phyloP scores from a whole-genome alignment of 805 yeast genomes.

The Candida ovalis region DNA sequence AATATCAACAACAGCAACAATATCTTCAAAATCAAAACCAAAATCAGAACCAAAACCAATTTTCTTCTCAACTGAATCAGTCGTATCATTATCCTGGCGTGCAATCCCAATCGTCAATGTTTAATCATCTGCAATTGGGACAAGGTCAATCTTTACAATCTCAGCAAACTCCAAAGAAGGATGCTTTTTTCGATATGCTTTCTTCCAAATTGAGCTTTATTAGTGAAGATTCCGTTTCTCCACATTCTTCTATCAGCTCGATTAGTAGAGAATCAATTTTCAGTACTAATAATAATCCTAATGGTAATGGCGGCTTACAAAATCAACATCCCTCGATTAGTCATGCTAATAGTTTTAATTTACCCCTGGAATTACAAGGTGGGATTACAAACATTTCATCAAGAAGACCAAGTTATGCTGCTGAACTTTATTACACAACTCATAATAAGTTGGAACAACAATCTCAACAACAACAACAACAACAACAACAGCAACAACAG shows the following conservation, averaged over 20 bases:
- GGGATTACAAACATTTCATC: slow-evolving; percentile 59
- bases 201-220: slow-evolving; percentile 14
- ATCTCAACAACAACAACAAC: slow-evolving; percentile 19
- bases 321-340: background rate
- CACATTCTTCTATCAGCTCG: slow-evolving; percentile 30
- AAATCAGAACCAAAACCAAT: slow-evolving; percentile 8
- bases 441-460: slow-evolving; percentile 22
- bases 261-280: slow-evolving; percentile 26
- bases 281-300: slow-evolving; percentile 6
- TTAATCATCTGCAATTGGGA: background rate
- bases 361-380: slow-evolving; percentile 61
- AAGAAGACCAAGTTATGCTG: slow-evolving; percentile 72
- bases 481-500: slow-evolving; percentile 7
- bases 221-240: slow-evolving; percentile 21
- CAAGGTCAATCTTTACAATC: slow-evolving; percentile 6
- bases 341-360: slow-evolving; percentile 31
- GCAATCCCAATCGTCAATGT: slow-evolving; percentile 1
- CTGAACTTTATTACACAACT: slow-evolving; percentile 50
- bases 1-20: slow-evolving; percentile 10
- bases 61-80: slow-evolving; percentile 6
- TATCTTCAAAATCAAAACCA: slow-evolving; percentile 9
- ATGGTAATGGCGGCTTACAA: background rate
- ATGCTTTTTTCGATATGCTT: slow-evolving; percentile 18
- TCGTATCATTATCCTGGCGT: slow-evolving; percentile 1
- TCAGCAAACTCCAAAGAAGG: slow-evolving; percentile 8